phyloP scores from a whole-genome alignment of 441 rosid species.

The Codiaeum variegatum region DNA sequence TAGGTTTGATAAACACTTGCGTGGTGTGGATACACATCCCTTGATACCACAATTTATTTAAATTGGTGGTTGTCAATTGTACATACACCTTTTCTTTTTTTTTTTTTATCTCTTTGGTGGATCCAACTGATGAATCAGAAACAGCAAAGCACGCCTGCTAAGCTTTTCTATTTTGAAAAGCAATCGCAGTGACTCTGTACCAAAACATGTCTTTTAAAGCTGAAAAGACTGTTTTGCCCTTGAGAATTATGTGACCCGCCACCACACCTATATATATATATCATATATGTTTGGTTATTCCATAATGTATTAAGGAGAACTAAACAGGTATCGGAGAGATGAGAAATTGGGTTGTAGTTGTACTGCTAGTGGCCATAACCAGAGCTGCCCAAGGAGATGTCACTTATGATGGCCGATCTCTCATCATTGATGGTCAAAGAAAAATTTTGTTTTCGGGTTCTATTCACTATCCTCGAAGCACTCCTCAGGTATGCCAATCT shows the following conservation, averaged over 20 bases:
- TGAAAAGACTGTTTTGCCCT: not conserved
- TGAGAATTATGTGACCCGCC: not conserved
- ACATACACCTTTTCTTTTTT: too few relatives aligned
- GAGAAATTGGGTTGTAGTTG: too few relatives aligned
- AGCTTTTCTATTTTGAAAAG: not conserved
- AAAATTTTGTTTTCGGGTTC: slow-evolving; percentile 74
- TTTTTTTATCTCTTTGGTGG: too few relatives aligned
- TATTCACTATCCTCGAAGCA: slow-evolving; percentile 83
- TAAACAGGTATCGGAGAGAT: too few relatives aligned
- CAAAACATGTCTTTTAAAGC: not conserved
- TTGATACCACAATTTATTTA: too few relatives aligned
- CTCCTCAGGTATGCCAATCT: slow-evolving; percentile 81
- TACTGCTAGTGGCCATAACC: not conserved
- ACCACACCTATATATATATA: not conserved
- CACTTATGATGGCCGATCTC: slow-evolving; percentile 72
- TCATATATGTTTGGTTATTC: not conserved
- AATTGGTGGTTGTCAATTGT: too few relatives aligned
- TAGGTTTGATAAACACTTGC: too few relatives aligned
- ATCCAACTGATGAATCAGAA: slow-evolving; percentile 5
- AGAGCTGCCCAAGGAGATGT: slow-evolving; percentile 38
- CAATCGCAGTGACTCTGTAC: not conserved
- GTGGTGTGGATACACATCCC: too few relatives aligned
- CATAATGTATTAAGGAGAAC: not conserved
- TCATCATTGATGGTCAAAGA: slow-evolving; percentile 62
- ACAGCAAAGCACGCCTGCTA: slow-evolving; percentile 9